Percentiles rank a stretch among this genome's conserved stretches.
Conservation (phyloP, 306 rosid species). For the Glycyrrhiza uralensis region DNA sequence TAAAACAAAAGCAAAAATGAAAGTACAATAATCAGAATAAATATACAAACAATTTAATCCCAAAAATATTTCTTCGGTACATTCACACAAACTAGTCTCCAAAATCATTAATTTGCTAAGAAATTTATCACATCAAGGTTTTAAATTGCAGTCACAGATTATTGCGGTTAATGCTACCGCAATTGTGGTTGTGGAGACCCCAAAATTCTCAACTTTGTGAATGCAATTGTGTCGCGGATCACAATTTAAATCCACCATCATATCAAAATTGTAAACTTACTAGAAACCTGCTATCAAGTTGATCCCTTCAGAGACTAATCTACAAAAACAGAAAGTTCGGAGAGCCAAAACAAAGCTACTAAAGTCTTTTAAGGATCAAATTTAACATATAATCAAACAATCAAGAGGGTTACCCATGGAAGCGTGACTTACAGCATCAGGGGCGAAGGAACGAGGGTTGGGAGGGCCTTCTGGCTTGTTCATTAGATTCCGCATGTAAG, state of each 20-base stretch:
- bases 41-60: not conserved
- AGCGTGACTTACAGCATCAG: slow-evolving; percentile 13
- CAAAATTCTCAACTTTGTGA: too few relatives aligned
- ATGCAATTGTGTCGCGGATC: too few relatives aligned
- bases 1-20: too few relatives aligned
- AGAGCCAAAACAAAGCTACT: not conserved
- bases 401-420: not conserved
- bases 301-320: not conserved
- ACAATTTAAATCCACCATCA: too few relatives aligned
- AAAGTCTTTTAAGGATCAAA: not conserved
- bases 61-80: too few relatives aligned
- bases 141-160: too few relatives aligned
- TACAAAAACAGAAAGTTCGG: not conserved
- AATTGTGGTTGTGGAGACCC: too few relatives aligned
- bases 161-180: too few relatives aligned
- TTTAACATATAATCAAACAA: not conserved
- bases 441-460: not conserved
- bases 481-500: slow-evolving; percentile 32
- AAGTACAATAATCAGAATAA: not conserved
- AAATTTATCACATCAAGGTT: not conserved
- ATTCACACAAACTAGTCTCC: too few relatives aligned
- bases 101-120: not conserved
- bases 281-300: too few relatives aligned
- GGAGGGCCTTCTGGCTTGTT: not conserved
- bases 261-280: not conserved